phyloP scores from a whole-genome alignment of 768 basidiomycete species.

The Pisolithus sp. region DNA sequence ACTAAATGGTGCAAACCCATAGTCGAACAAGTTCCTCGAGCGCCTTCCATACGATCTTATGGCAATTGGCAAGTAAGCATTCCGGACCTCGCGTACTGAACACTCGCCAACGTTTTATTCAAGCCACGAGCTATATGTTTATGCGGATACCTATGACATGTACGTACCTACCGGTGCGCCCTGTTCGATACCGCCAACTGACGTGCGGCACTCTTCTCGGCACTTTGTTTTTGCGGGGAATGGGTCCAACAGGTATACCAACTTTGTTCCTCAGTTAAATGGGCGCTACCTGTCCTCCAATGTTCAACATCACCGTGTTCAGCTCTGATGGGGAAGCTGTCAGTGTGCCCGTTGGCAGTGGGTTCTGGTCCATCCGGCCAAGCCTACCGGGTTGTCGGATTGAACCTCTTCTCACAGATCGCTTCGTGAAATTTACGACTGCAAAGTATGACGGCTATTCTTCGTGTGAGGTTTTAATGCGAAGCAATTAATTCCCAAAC shows the following conservation, averaged over 20 bases:
- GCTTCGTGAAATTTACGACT: constrained; percentile 69
- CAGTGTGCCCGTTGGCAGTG: constrained; percentile 42
- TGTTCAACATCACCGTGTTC: constrained; percentile 71
- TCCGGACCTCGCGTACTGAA: not conserved
- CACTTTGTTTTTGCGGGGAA: not conserved
- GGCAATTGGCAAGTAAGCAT: constrained; percentile 73
- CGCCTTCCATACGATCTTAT: constrained; percentile 76
- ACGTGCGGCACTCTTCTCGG: not conserved
- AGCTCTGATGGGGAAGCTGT: constrained; percentile 31
- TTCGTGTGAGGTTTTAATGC: not conserved
- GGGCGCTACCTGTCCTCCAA: constrained; percentile 82
- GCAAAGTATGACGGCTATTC: constrained; percentile 41
- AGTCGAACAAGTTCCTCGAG: constrained; percentile 73
- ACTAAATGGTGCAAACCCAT: not conserved
- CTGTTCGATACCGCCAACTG: not conserved
- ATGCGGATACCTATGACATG: constrained; percentile 64
- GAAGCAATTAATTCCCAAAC: not conserved
- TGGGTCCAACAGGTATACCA: constrained; percentile 40
- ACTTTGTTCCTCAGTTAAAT: constrained; percentile 58
- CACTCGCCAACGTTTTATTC: not conserved
- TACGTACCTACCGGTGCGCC: constrained; percentile 19
- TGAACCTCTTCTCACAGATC: constrained; percentile 36
- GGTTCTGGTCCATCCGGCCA: constrained; percentile 5
- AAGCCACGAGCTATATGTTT: constrained; percentile 80
- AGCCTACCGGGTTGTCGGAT: constrained; percentile 14